Evolutionary conservation across 768 basidiomycete species (phyloP).

Genomic region (Pleurotus pulmonarius): DNA sequence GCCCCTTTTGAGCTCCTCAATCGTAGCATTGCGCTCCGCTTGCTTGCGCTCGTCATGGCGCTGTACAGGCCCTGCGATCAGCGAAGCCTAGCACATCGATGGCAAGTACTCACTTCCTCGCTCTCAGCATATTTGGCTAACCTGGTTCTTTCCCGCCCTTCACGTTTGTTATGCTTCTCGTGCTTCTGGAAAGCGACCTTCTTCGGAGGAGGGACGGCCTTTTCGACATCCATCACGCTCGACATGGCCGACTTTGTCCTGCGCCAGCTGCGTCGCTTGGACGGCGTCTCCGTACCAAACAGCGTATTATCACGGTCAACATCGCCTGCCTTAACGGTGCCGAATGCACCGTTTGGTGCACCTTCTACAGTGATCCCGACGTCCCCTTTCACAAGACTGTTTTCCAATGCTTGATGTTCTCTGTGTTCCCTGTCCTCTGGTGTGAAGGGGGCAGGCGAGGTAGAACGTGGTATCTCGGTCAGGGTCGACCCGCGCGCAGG

Average conservation of each 20-base stretch:
- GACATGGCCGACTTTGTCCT: conserved; percentile 6
- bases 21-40: conserved; percentile 20
- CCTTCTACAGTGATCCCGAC: background rate
- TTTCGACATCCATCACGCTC: conserved; percentile 10
- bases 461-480: conserved; percentile 28
- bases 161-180: too few relatives aligned
- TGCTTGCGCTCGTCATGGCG: conserved; percentile 12
- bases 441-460: conserved; percentile 34
- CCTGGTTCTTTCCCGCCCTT: background rate
- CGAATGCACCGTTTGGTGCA: conserved; percentile 1
- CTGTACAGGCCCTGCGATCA: too few relatives aligned
- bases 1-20: conserved; percentile 35
- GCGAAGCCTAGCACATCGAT: too few relatives aligned
- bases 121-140: conserved; percentile 3
- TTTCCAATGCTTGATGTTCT: background rate
- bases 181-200: background rate
- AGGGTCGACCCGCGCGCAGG: conserved; percentile 22
- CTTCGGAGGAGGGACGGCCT: background rate
- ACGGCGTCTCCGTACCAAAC: background rate
- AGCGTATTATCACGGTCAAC: background rate
- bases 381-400: background rate
- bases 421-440: conserved; percentile 15
- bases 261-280: conserved; percentile 1
- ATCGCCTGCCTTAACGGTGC: background rate
- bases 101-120: conserved; percentile 2